A percentile compares a stretch with the other conserved stretches of the same genome.
These are phyloP conservation scores for Staphylotrichum longicolle DNA, from an alignment of 495 filamentous ascomycete genomes.

Conservation along the genomic window DNA sequence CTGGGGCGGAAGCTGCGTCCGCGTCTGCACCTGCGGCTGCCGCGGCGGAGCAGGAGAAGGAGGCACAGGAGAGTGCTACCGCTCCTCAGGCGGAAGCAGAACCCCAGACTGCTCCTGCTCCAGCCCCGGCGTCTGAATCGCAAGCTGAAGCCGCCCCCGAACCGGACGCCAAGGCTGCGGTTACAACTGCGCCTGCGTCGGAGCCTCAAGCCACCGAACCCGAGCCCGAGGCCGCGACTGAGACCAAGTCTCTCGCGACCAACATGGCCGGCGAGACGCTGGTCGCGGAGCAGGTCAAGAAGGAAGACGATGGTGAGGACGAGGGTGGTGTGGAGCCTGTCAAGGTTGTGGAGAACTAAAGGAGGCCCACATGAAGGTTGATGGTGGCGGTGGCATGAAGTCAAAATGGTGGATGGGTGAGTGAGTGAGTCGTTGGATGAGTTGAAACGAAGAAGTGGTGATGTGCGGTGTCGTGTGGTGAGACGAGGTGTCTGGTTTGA, in stretches of 20 bases:
- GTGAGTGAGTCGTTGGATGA: too few relatives aligned
- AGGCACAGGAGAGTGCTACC: slow-evolving; percentile 10
- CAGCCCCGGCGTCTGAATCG: slow-evolving; percentile 22
- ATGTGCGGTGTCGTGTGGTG: too few relatives aligned
- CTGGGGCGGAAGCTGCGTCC: not conserved
- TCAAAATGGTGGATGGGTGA: too few relatives aligned
- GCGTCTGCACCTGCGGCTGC: too few relatives aligned
- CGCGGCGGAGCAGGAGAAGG: not conserved
- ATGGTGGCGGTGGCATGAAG: too few relatives aligned
- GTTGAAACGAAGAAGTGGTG: too few relatives aligned
- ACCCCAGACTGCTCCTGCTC: slow-evolving; percentile 26
- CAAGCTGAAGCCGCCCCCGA: slow-evolving; percentile 4
- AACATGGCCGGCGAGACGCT: slow-evolving; percentile 58
- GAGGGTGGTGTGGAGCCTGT: slow-evolving; percentile 36
- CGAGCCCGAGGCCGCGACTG: not conserved
- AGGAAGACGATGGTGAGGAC: slow-evolving; percentile 31
- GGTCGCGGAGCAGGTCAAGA: slow-evolving; percentile 40
- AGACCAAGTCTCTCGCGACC: slow-evolving; percentile 45
- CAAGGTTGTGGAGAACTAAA: slow-evolving; percentile 32
- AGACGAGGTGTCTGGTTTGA: too few relatives aligned
- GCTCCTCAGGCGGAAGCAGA: not conserved
- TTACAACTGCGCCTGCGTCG: slow-evolving; percentile 15
- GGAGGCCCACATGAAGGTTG: too few relatives aligned
- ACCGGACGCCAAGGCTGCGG: slow-evolving; percentile 22
- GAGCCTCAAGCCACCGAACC: not conserved